Percentiles rank a stretch among this genome's conserved stretches.
These are phyloP conservation scores for Venturia carpophila DNA, from an alignment of 2,329 filamentous ascomycete species.

Conservation along the genomic window DNA sequence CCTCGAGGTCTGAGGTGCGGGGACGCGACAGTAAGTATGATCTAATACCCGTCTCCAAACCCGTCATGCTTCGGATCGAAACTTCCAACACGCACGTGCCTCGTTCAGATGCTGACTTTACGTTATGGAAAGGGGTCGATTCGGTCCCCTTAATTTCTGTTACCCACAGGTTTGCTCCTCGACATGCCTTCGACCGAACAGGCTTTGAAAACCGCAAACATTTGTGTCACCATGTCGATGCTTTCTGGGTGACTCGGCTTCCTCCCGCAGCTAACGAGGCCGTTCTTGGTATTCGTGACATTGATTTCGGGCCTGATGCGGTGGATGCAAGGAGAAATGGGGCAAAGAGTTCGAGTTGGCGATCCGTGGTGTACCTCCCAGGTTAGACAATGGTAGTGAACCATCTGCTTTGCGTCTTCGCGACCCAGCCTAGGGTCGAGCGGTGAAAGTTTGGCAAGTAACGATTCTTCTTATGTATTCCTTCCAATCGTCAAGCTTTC, in stretches of 20 bases:
- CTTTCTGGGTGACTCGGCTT: background rate
- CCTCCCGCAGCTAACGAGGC: background rate
- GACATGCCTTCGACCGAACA: background rate
- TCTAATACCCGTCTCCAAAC: background rate
- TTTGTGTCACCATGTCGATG: conserved; percentile 1
- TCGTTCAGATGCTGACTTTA: background rate
- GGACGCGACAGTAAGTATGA: background rate
- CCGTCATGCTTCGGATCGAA: background rate
- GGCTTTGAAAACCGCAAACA: background rate
- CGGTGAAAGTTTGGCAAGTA: background rate
- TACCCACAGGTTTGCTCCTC: conserved; percentile 5
- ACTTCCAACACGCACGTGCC: background rate
- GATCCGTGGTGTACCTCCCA: too few species aligned
- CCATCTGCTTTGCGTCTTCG: too few species aligned
- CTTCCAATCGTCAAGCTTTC: background rate
- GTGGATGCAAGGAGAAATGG: background rate
- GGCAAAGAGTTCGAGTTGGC: background rate
- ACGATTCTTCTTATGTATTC: background rate
- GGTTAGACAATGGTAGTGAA: too few species aligned
- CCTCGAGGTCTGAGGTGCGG: background rate
- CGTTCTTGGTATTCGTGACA: background rate
- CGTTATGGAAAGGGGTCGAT: conserved; percentile 9
- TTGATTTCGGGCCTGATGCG: background rate
- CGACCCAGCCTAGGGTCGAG: background rate
- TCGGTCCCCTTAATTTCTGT: conserved; percentile 2